phyloP scores from a whole-genome alignment of 108 stramenopile genomes.

The Conticribra weissflogii region DNA sequence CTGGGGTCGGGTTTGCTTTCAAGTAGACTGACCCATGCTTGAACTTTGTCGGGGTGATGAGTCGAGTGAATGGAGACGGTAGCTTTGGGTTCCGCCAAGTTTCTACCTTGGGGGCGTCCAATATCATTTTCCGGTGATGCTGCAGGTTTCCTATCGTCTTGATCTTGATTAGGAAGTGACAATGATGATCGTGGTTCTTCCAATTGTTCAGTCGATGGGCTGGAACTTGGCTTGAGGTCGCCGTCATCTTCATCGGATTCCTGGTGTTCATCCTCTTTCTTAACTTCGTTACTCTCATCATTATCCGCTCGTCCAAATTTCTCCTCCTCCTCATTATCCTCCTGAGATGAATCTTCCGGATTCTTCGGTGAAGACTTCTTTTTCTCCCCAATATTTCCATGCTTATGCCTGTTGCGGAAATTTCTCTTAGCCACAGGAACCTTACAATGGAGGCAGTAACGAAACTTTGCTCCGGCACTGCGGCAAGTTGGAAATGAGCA shows the following conservation, averaged over 20 bases:
- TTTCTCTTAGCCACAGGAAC: conserved; percentile 84
- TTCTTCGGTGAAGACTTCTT: conserved; percentile 9
- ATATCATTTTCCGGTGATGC: background rate
- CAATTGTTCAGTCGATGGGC: background rate
- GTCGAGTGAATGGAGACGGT: conserved; percentile 21
- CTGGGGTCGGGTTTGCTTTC: conserved; percentile 39
- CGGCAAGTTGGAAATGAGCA: conserved; percentile 83
- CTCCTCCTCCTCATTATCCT: conserved; percentile 12
- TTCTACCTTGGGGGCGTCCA: background rate
- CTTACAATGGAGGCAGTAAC: conserved; percentile 75
- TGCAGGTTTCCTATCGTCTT: background rate
- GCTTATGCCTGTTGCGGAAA: conserved; percentile 79
- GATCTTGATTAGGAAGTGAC: background rate
- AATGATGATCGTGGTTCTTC: background rate
- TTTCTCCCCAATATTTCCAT: conserved; percentile 42
- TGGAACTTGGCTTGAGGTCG: conserved; percentile 24
- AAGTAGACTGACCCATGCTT: conserved; percentile 37
- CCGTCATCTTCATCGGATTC: conserved; percentile 10
- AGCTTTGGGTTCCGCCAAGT: background rate
- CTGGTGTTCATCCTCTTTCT: background rate
- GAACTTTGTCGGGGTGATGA: conserved; percentile 31
- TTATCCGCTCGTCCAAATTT: background rate
- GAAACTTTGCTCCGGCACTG: conserved; percentile 80
- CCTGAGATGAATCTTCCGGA: conserved; percentile 1
- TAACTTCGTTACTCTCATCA: background rate